These are phyloP conservation scores for Breviolum minutum DNA, from an alignment of 73 alveolate species.

Conservation along the genomic window DNA sequence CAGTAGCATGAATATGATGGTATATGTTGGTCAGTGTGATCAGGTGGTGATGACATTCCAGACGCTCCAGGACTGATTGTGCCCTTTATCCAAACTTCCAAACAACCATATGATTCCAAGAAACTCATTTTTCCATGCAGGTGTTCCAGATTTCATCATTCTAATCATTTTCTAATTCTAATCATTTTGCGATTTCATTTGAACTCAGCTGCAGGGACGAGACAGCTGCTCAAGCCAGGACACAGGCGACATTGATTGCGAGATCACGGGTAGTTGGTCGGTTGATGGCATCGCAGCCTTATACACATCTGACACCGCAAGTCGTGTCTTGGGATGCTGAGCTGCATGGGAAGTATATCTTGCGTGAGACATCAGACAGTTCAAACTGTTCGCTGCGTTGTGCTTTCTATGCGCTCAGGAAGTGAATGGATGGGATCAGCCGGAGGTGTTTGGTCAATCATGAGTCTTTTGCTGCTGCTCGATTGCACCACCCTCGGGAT, in stretches of 20 bases:
- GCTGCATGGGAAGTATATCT: too few species aligned
- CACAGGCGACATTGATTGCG: not conserved
- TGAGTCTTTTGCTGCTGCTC: not conserved
- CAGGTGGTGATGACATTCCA: slow-evolving; percentile 29
- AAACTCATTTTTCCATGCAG: too few species aligned
- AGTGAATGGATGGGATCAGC: slow-evolving; percentile 13
- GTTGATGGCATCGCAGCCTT: slow-evolving; percentile 19
- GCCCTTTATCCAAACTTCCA: not conserved
- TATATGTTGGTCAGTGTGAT: not conserved
- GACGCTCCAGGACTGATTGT: not conserved
- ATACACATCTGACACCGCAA: not conserved
- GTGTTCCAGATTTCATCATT: too few species aligned
- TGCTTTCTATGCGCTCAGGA: not conserved
- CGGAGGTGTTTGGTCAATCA: not conserved
- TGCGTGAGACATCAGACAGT: too few species aligned
- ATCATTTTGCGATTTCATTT: too few species aligned
- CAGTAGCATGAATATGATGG: not conserved
- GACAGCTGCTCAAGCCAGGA: not conserved
- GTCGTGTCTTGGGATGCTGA: not conserved
- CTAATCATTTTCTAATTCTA: too few species aligned
- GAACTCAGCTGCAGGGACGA: too few species aligned
- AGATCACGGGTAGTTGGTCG: slow-evolving; percentile 1
- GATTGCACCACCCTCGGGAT: not conserved
- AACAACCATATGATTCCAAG: not conserved
- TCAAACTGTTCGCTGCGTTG: not conserved